These are phyloP conservation scores for Hymenoscyphus albidus DNA, from an alignment of 2,329 filamentous ascomycete species.

Conservation along the genomic window DNA sequence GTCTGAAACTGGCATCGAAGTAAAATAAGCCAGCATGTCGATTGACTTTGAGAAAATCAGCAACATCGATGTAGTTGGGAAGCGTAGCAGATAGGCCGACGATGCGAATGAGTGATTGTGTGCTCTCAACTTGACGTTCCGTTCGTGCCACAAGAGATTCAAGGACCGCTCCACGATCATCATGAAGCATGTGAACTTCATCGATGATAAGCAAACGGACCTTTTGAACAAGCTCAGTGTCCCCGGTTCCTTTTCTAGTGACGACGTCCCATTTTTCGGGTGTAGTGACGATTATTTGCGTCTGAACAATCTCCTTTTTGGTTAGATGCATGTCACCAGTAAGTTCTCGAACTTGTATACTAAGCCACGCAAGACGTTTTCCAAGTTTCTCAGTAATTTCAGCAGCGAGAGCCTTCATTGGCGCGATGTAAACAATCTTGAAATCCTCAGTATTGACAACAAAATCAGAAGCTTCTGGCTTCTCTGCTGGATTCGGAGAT, in stretches of 20 bases:
- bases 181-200: conserved; percentile 98
- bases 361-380: conserved; percentile 88
- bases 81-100: conserved; percentile 92
- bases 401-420: conserved; percentile 96
- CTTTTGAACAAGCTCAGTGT: conserved; percentile 96
- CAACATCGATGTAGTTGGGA: conserved; percentile 94
- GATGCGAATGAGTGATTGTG: conserved; percentile 93
- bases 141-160: conserved; percentile 95
- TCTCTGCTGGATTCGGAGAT: conserved; percentile 72
- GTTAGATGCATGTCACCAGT: conserved; percentile 99
- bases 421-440: conserved; percentile 97
- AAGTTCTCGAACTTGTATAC: conserved; percentile 85
- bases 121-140: conserved; percentile 94
- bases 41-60: conserved; percentile 96
- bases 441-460: conserved; percentile 81
- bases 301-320: conserved; percentile 91
- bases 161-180: conserved; percentile 91
- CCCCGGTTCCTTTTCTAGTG: conserved; percentile 92
- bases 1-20: conserved; percentile 92
- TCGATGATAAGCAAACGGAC: conserved; percentile 95
- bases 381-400: conserved; percentile 94
- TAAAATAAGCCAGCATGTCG: conserved; percentile 91
- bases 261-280: conserved; percentile 99
- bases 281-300: conserved; percentile 97
- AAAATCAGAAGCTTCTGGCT: conserved; percentile 71